Evolutionary conservation across 2,329 filamentous ascomycete genomes (phyloP).

Genomic region (Ceratocystiopsis sp.): DNA sequence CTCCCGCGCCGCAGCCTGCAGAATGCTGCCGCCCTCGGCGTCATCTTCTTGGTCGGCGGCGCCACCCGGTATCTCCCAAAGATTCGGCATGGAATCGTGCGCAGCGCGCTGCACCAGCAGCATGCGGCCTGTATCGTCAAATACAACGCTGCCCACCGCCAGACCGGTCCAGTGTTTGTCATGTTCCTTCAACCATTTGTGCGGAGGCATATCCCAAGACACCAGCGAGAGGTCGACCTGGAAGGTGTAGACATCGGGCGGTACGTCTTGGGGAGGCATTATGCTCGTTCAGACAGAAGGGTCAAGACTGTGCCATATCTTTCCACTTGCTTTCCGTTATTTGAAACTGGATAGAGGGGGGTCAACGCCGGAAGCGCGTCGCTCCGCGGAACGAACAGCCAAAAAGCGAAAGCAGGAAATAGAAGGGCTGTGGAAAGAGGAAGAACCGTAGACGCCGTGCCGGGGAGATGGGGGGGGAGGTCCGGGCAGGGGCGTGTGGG

Average conservation of each 20-base stretch:
- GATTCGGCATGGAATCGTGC: constrained; percentile 20
- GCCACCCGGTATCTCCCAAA: constrained; percentile 27
- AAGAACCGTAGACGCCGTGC: too few species aligned
- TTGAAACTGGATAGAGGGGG: too few species aligned
- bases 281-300: not conserved
- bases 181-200: constrained; percentile 10
- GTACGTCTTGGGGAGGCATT: constrained; percentile 3
- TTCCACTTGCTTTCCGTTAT: too few species aligned
- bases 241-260: constrained; percentile 11
- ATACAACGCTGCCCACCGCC: constrained; percentile 15
- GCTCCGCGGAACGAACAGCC: too few species aligned
- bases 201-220: constrained; percentile 8
- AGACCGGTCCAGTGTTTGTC: constrained; percentile 9
- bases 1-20: constrained; percentile 22
- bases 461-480: too few species aligned
- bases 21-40: constrained; percentile 12
- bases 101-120: constrained; percentile 23
- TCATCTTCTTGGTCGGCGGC: constrained; percentile 19
- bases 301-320: too few species aligned
- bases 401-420: too few species aligned
- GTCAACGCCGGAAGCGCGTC: too few species aligned
- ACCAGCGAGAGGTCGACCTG: constrained; percentile 9
- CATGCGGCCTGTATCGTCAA: constrained; percentile 15
- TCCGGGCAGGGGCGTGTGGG: too few species aligned
- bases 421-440: too few species aligned